phyloP scores from a whole-genome alignment of 2,329 filamentous ascomycete genomes.

The Calycina herbarum region DNA sequence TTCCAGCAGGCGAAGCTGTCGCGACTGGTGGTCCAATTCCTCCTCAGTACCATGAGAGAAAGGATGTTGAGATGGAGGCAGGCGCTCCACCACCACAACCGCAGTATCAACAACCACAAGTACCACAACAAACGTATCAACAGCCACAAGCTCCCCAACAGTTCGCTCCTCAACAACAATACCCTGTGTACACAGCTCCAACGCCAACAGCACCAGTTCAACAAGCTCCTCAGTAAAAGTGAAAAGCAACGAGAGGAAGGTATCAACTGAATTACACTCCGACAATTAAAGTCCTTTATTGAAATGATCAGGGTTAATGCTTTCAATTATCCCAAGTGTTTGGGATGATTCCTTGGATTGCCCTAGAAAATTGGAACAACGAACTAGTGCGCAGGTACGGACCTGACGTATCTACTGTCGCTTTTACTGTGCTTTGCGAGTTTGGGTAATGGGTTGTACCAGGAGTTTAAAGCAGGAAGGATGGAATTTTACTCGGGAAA shows the following conservation, averaged over 20 bases:
- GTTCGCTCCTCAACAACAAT: neutral
- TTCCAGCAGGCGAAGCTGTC: neutral
- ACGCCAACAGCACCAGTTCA: slow-evolving; percentile 1
- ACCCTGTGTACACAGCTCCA: neutral
- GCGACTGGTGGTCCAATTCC: neutral
- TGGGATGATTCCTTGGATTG: neutral
- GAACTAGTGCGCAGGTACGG: too few relatives aligned
- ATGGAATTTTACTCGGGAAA: neutral
- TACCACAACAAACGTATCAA: neutral
- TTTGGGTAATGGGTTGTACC: too few relatives aligned
- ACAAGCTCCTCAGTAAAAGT: neutral
- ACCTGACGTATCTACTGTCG: too few relatives aligned
- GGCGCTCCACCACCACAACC: neutral
- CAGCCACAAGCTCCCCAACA: neutral
- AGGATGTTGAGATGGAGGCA: slow-evolving; percentile 5
- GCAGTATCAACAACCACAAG: slow-evolving; percentile 3
- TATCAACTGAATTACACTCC: neutral
- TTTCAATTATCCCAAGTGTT: neutral
- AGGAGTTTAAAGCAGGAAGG: too few relatives aligned
- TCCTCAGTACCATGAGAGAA: neutral
- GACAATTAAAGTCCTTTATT: neutral
- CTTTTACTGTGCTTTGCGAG: too few relatives aligned
- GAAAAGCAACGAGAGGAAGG: neutral
- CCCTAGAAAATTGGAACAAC: too few relatives aligned
- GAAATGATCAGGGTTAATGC: neutral